Conservation (phyloP, 306 rosid species). For the Trifolium repens region DNA sequence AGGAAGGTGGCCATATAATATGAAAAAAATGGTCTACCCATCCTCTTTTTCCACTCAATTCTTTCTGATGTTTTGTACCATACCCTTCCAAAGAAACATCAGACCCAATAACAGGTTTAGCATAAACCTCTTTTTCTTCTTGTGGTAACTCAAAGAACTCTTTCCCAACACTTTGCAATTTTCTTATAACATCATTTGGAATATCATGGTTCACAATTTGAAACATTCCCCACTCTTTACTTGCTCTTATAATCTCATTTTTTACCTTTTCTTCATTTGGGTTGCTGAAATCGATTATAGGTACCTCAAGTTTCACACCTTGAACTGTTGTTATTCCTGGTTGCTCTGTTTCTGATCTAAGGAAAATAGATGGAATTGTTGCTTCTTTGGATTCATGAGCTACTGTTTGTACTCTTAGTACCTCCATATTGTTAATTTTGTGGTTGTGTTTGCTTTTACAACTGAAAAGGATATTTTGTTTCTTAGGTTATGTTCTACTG, state of each 20-base stretch:
- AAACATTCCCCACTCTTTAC: constrained; percentile 71
- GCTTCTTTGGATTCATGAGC: constrained; percentile 44
- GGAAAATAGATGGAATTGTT: constrained; percentile 52
- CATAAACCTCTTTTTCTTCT: constrained; percentile 64
- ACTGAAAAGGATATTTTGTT: too few relatives aligned
- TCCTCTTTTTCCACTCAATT: constrained; percentile 60
- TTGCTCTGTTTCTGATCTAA: constrained; percentile 61
- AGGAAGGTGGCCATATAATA: constrained; percentile 65
- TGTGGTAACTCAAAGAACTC: constrained; percentile 63
- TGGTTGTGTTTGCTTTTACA: neutral
- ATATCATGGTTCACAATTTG: constrained; percentile 77
- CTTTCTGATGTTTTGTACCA: constrained; percentile 66
- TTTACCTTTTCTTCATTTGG: constrained; percentile 45
- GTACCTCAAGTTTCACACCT: constrained; percentile 55
- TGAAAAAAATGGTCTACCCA: constrained; percentile 91
- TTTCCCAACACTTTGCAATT: constrained; percentile 65
- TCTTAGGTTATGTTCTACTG: too few relatives aligned
- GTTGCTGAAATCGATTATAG: constrained; percentile 55
- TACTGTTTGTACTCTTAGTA: constrained; percentile 60
- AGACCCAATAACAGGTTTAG: constrained; percentile 44
- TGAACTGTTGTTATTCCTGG: constrained; percentile 74
- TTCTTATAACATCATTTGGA: constrained; percentile 54
- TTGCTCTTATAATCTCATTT: constrained; percentile 47
- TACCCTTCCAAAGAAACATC: constrained; percentile 56
- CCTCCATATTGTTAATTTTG: constrained; percentile 42